Percentiles rank a stretch among this genome's conserved stretches.
Evolutionary conservation across 2,329 filamentous ascomycete genomes (phyloP).

Genomic region (Fusarium sp.): DNA sequence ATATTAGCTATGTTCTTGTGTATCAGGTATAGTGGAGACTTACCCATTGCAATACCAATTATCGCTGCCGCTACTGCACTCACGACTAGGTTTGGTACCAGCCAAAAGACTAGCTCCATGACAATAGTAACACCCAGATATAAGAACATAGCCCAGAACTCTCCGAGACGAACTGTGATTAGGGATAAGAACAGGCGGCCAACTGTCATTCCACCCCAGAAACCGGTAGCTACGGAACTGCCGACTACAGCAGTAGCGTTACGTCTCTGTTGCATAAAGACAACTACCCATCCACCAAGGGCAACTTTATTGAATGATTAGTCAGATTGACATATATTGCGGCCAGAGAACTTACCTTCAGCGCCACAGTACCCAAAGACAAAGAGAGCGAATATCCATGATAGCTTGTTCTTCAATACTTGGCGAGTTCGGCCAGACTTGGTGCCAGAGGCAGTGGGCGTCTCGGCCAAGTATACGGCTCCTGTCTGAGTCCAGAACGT

Average conservation of each 20-base stretch:
- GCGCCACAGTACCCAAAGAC: neutral
- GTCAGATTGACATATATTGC: neutral
- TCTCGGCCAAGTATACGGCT: neutral
- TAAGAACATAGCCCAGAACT: neutral
- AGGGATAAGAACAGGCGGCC: neutral
- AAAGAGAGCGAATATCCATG: neutral
- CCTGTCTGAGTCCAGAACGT: neutral
- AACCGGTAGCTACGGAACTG: neutral
- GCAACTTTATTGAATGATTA: neutral
- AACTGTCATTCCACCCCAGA: neutral
- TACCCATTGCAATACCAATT: neutral
- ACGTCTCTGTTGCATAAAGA: neutral
- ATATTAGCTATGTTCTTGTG: neutral
- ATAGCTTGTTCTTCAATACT: neutral
- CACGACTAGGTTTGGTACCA: neutral
- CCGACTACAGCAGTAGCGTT: neutral
- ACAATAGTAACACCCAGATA: neutral
- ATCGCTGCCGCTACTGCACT: neutral
- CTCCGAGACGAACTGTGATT: neutral
- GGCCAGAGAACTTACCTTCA: neutral
- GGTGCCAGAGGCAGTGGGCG: neutral
- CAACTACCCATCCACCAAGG: neutral
- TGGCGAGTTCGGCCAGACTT: neutral
- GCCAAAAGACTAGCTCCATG: neutral
- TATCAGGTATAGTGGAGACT: neutral